A percentile compares a stretch with the other conserved stretches of the same genome.
phyloP scores from a whole-genome alignment of 805 yeast species.

The Myxozyma nipponensis region DNA sequence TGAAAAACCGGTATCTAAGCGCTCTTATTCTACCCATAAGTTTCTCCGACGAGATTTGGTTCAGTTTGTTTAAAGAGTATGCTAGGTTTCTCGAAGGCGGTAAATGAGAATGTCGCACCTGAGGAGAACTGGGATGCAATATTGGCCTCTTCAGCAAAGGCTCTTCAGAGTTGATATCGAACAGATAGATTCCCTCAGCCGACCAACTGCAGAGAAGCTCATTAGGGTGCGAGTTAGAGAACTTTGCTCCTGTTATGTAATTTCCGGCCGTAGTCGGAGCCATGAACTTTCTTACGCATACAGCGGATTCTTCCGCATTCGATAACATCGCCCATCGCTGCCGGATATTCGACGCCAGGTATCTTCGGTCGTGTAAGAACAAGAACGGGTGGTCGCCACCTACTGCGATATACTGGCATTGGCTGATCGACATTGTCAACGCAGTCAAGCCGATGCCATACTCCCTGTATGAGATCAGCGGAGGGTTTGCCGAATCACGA shows the following conservation, averaged over 20 bases:
- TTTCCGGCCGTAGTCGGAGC: conserved; percentile 8
- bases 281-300: conserved; percentile 25
- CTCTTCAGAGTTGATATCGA: conserved; percentile 11
- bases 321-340: conserved; percentile 15
- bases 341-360: conserved; percentile 9
- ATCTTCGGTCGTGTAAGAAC: conserved; percentile 28
- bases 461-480: conserved; percentile 16
- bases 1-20: too few species aligned
- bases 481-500: conserved; percentile 7
- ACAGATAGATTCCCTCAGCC: conserved; percentile 21
- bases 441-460: conserved; percentile 18
- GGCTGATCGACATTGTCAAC: conserved; percentile 20
- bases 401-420: conserved; percentile 26
- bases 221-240: conserved; percentile 20
- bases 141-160: neutral
- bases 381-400: conserved; percentile 25
- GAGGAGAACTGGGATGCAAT: too few species aligned
- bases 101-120: too few species aligned
- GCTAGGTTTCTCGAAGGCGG: too few species aligned
- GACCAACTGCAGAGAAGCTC: conserved; percentile 28
- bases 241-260: conserved; percentile 23
- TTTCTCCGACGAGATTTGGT: too few species aligned
- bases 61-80: too few species aligned
- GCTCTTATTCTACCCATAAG: too few species aligned
- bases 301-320: conserved; percentile 10